Conservation (phyloP, 495 filamentous ascomycete genomes). For the Darksidea phi region DNA sequence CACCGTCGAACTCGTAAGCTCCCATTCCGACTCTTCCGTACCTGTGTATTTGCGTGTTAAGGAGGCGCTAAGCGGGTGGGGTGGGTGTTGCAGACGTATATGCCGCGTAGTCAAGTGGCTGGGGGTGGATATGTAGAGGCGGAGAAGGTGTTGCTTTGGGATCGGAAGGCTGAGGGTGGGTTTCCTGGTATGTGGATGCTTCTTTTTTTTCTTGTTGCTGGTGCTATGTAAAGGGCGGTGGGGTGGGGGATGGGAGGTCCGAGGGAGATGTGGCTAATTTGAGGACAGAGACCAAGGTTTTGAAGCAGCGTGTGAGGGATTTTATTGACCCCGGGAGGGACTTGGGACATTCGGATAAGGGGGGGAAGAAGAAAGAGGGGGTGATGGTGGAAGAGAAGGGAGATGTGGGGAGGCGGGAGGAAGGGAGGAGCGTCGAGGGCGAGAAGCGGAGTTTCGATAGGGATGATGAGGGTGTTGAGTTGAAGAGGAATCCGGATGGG, state of each 20-base stretch:
- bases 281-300: conserved; percentile 69
- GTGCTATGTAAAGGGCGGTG: too few relatives aligned
- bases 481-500: conserved; percentile 29
- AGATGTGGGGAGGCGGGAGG: neutral
- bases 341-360: conserved; percentile 66
- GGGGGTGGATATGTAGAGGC: conserved; percentile 30
- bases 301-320: conserved; percentile 88
- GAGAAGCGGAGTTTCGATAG: neutral
- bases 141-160: conserved; percentile 69
- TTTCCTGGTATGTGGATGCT: conserved; percentile 71
- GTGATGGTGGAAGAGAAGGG: neutral
- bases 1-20: conserved; percentile 42
- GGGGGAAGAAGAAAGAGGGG: conserved; percentile 31
- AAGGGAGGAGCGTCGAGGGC: neutral
- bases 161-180: conserved; percentile 81
- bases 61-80: neutral
- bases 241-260: too few relatives aligned
- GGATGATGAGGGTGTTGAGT: neutral
- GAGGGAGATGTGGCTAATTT: neutral
- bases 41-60: too few relatives aligned
- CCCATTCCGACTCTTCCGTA: too few relatives aligned
- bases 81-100: conserved; percentile 4
- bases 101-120: conserved; percentile 3
- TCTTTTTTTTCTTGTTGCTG: conserved; percentile 1
- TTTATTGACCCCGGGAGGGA: conserved; percentile 72